Percentiles rank a stretch among this genome's conserved stretches.
These are phyloP conservation scores for Penicillium bialowiezense DNA, from an alignment of 495 filamentous ascomycete species.

Conservation along the genomic window DNA sequence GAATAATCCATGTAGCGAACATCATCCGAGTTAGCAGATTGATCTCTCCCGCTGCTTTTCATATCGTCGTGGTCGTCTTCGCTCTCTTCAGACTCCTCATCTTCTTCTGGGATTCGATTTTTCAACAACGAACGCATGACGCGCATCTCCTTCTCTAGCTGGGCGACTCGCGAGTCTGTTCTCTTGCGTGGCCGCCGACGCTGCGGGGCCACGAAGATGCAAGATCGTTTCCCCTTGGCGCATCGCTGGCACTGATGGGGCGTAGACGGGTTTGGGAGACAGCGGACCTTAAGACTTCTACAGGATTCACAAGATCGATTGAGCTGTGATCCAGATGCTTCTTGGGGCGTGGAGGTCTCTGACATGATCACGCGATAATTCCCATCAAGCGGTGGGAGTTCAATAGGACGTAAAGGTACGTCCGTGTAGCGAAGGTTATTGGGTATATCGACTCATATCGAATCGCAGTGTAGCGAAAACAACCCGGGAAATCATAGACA, in stretches of 20 bases:
- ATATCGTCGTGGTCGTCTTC: constrained; percentile 21
- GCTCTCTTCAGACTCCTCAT: constrained; percentile 33
- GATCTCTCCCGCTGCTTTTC: constrained; percentile 16
- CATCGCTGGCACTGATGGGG: constrained; percentile 71
- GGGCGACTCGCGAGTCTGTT: constrained; percentile 79
- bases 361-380: constrained; percentile 28
- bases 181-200: constrained; percentile 78
- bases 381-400: not conserved
- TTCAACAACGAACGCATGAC: constrained; percentile 49
- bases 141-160: constrained; percentile 87
- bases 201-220: constrained; percentile 75
- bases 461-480: constrained; percentile 7
- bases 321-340: constrained; percentile 27
- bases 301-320: constrained; percentile 84
- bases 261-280: constrained; percentile 64
- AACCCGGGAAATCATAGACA: not conserved
- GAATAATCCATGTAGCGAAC: constrained; percentile 26
- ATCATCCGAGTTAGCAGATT: constrained; percentile 20
- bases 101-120: constrained; percentile 33
- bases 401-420: constrained; percentile 1
- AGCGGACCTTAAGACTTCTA: constrained; percentile 79
- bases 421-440: constrained; percentile 7
- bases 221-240: constrained; percentile 69
- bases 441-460: constrained; percentile 19
- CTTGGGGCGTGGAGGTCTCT: constrained; percentile 32